Conservation (phyloP, 108 stramenopile species). For the Cyclotella sp. region DNA sequence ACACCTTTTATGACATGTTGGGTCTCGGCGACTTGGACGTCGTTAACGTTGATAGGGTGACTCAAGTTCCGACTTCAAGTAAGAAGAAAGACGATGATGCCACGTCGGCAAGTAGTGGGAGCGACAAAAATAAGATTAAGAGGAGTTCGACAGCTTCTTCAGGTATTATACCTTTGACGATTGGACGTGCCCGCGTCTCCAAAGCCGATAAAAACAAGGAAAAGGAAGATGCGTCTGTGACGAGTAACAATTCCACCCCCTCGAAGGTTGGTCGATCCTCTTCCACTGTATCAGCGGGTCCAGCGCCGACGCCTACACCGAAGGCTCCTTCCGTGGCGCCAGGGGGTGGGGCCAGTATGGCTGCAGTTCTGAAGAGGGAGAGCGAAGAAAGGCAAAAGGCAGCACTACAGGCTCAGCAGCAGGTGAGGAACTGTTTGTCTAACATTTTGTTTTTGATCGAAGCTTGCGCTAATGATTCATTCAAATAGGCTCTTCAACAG, state of each 20-base stretch:
- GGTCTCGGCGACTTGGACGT: constrained; percentile 88
- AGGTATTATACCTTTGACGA: constrained; percentile 86
- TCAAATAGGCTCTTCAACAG: constrained; percentile 28
- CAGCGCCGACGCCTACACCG: constrained; percentile 58
- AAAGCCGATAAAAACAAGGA: constrained; percentile 11
- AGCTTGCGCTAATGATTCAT: neutral
- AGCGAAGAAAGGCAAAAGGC: constrained; percentile 89
- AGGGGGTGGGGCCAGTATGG: constrained; percentile 79
- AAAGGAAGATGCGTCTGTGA: constrained; percentile 23
- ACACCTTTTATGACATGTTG: constrained; percentile 91
- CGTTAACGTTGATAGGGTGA: constrained; percentile 84
- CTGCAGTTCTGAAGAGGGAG: constrained; percentile 89
- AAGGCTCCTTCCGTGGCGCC: constrained; percentile 55
- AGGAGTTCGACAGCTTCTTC: constrained; percentile 54
- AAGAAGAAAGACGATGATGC: constrained; percentile 72
- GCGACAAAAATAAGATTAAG: constrained; percentile 55
- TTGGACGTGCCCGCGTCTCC: constrained; percentile 81
- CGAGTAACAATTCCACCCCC: constrained; percentile 41
- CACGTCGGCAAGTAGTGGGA: constrained; percentile 50
- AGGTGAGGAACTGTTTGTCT: constrained; percentile 18
- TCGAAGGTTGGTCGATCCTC: constrained; percentile 39
- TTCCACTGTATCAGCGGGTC: constrained; percentile 46
- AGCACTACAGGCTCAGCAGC: constrained; percentile 59
- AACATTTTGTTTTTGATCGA: neutral
- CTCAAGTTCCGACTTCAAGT: constrained; percentile 50